phyloP scores from a whole-genome alignment of 169 alveolate genomes.

The Eimeria zaria region DNA sequence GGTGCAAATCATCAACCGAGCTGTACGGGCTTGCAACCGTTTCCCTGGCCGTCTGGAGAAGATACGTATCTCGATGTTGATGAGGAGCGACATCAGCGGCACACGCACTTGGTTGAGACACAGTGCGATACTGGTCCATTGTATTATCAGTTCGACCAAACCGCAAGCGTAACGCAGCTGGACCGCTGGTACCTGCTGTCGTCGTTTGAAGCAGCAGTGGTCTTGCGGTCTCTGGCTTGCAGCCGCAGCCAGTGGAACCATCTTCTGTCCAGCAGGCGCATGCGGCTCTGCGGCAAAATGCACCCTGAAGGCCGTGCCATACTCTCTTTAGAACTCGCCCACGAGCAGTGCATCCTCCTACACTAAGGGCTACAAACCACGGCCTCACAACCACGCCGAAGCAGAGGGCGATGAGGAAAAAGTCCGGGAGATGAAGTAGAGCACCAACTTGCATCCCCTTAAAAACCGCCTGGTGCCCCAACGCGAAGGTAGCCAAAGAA shows the following conservation, averaged over 20 bases:
- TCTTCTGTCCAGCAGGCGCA: not conserved
- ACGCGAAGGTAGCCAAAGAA: not conserved
- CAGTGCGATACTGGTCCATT: not conserved
- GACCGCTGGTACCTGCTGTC: not conserved
- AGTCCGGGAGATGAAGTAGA: slow-evolving; percentile 34
- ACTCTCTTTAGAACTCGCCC: slow-evolving; percentile 17
- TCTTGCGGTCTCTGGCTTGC: not conserved
- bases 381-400: slow-evolving; percentile 58
- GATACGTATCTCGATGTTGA: not conserved
- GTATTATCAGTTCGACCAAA: not conserved
- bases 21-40: slow-evolving; percentile 39
- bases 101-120: slow-evolving; percentile 13
- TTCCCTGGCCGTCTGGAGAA: not conserved
- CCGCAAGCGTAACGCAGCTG: not conserved
- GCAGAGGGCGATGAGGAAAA: slow-evolving; percentile 58
- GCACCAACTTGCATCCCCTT: slow-evolving; percentile 48
- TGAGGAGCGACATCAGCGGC: not conserved
- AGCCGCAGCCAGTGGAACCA: not conserved
- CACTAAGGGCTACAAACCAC: slow-evolving; percentile 59
- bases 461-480: slow-evolving; percentile 12
- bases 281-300: not conserved
- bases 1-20: slow-evolving; percentile 32
- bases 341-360: slow-evolving; percentile 47
- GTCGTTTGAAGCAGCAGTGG: slow-evolving; percentile 35
- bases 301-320: not conserved